Base-by-base conservation (phyloP, 2,329 filamentous ascomycete species). In the Penicillium olsonii region DNA sequence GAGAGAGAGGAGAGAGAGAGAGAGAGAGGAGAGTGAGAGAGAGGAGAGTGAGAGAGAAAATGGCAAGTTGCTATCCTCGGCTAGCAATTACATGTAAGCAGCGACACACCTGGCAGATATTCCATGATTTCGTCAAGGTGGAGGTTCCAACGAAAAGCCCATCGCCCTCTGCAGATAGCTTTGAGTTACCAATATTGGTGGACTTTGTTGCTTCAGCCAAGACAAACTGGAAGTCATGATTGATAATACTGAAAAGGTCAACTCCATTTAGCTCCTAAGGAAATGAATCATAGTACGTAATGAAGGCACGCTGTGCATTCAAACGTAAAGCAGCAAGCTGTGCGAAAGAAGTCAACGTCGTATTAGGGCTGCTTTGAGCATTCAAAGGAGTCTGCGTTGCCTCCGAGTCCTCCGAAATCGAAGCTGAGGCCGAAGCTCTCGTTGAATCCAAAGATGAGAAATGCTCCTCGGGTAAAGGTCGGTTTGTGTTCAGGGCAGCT, bases 211-310 rank as follows among this genome's bases (percentile, higher is more conserved):
- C 53, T 45, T 57, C 53, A 2, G 55, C 55, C n/a, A 57, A 41
- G n/a, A 56, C 47, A 29, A 48, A 57, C 20, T 56, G 55, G 12
- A 45, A 46, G 11, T 57, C 55, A 7, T 42, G 48, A 26, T 56
- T 45, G 15, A 55, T 29, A 12, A 57, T 46, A 38, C 55, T 57
- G 20, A 9, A 43, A 10, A 31, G 1, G 29, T 34, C 15, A 46
- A 31, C 34, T 31, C 17, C 24, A 19, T 3, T 7, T n/a, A 6
- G n/a, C 33, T 7, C 5, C 33, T 33, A 38, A 24, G 9, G 20
- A 24, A 42, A 19, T 12, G n/a, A 26, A 18, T 15, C 24, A 18
- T 18, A 35, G 11, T 48, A 55, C 55, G 52, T 57, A 31, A 31
- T 31, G 5, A 31, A 31, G 12, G 12, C 29, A n/a, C 12, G 12